Conservation (phyloP, 2,329 filamentous ascomycete species). For the Biscogniauxia mediterranea region DNA sequence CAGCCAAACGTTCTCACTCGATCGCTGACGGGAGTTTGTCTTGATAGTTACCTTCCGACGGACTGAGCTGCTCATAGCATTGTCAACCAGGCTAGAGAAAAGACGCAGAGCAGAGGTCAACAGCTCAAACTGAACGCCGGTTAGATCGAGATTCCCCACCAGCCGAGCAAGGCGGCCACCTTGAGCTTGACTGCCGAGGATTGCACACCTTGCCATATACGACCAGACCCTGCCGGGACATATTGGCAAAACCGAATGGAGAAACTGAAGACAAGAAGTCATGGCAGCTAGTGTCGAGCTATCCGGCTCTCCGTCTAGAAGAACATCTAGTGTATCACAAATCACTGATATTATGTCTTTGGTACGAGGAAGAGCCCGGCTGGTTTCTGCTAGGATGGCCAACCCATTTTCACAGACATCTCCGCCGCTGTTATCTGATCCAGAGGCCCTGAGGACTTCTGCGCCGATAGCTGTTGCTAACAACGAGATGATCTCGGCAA, state of each 20-base stretch:
- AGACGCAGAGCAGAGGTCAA: slow-evolving; percentile 70
- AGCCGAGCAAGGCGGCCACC: slow-evolving; percentile 76
- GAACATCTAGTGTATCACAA: slow-evolving; percentile 78
- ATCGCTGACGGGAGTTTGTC: slow-evolving; percentile 44
- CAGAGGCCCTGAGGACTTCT: slow-evolving; percentile 40
- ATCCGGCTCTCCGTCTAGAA: slow-evolving; percentile 61
- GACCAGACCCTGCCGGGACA: slow-evolving; percentile 88
- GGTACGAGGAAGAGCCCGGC: slow-evolving; percentile 53
- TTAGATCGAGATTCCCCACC: slow-evolving; percentile 78
- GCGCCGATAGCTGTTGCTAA: slow-evolving; percentile 67
- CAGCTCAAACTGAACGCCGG: slow-evolving; percentile 73
- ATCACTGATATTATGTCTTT: slow-evolving; percentile 79
- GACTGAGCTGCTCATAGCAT: slow-evolving; percentile 68
- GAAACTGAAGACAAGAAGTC: slow-evolving; percentile 73
- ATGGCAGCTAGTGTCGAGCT: slow-evolving; percentile 65
- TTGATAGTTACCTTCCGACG: slow-evolving; percentile 60
- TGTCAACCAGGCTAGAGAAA: slow-evolving; percentile 73
- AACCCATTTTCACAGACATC: slow-evolving; percentile 36
- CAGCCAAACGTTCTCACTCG: slow-evolving; percentile 57
- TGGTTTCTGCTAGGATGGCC: slow-evolving; percentile 57
- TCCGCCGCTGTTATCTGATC: slow-evolving; percentile 14
- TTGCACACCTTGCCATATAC: slow-evolving; percentile 75
- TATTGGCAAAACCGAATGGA: slow-evolving; percentile 69
- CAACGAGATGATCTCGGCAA: slow-evolving; percentile 71
- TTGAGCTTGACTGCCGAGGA: slow-evolving; percentile 74